Base-by-base conservation (phyloP, 1,284 basidiomycete species). In the Phaffia rhodozyma region DNA sequence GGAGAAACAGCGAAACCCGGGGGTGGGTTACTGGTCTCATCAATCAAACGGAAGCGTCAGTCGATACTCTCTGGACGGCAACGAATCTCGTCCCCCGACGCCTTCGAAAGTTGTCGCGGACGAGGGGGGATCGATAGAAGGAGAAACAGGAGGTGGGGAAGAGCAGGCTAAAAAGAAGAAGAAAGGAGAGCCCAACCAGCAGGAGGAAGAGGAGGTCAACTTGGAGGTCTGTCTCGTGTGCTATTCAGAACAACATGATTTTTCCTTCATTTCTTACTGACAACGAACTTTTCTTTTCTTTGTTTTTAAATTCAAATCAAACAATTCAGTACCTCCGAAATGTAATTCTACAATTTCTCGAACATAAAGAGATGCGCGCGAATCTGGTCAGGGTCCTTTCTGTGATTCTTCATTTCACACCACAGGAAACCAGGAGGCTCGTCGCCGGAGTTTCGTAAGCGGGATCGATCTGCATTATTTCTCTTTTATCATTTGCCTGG, bases 291-390 rank as follows among this genome's bases (percentile, higher is more conserved):
- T 49, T 9, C 5, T 32, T 47, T 21, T 27, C 34, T 54, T n/a
- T 43, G 34, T 27, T 20, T 32, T n/a, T n/a, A n/a, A n/a, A n/a
- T n/a, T n/a, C n/a, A n/a, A n/a, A n/a, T n/a, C n/a, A n/a, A n/a
- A n/a, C n/a, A 21, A 9, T 3, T 30, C 62, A 75, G 76, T 97
- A 97, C 75, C 77, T 97, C 48, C 81, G 92, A 66, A 97, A 96
- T 75, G 88, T 96, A 43, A 89, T 96, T 60, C 73, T 97, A 53
- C 92, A 96, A 73, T 97, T 97, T 78, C 76, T 91, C 59, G 89
- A 91, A 73, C 85, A 90, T 75, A 88, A 87, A 71, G 87, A 91
- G 72, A 90, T 90, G 89, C 79, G 87, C 73, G 86, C 91, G 0
- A 90, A 91, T 72, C 83, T 97, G 50, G 84, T 96, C 30, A 82